These are phyloP conservation scores for Claviceps sp. DNA, from an alignment of 2,329 filamentous ascomycete genomes.

Conservation along the genomic window DNA sequence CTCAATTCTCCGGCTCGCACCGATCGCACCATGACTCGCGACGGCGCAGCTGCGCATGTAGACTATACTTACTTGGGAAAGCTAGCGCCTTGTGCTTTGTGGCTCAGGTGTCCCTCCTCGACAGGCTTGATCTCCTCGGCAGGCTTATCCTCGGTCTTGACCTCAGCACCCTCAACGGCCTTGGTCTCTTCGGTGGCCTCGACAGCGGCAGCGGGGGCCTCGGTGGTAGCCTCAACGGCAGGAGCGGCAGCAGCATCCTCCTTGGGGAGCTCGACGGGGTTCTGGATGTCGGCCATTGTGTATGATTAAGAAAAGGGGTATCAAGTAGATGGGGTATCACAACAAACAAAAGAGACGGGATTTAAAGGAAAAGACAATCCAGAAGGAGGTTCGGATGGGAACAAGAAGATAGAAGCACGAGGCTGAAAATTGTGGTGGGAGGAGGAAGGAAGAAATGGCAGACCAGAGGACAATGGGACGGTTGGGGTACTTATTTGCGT, in stretches of 20 bases:
- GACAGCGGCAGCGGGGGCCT: slow-evolving; percentile 20
- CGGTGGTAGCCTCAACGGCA: slow-evolving; percentile 12
- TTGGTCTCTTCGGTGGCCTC: slow-evolving; percentile 25
- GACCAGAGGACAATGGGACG: slow-evolving; percentile 14
- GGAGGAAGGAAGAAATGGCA: slow-evolving; percentile 15
- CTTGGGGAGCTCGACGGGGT: slow-evolving; percentile 39
- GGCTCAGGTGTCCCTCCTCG: slow-evolving; percentile 71
- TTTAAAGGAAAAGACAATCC: slow-evolving; percentile 24
- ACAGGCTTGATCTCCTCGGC: slow-evolving; percentile 49
- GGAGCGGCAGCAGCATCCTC: slow-evolving; percentile 35
- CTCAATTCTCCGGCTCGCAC: too few species aligned
- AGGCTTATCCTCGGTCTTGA: slow-evolving; percentile 28
- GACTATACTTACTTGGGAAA: slow-evolving; percentile 63
- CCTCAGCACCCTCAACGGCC: slow-evolving; percentile 22
- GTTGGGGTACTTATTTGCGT: slow-evolving; percentile 30
- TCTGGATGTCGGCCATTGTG: slow-evolving; percentile 63
- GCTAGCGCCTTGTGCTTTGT: slow-evolving; percentile 74
- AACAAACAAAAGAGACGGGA: slow-evolving; percentile 30
- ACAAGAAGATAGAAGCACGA: slow-evolving; percentile 10
- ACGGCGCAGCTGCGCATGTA: not conserved
- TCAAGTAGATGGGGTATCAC: slow-evolving; percentile 37
- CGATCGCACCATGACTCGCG: not conserved
- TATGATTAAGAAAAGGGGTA: slow-evolving; percentile 21
- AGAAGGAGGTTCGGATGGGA: slow-evolving; percentile 17
- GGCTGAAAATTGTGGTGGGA: slow-evolving; percentile 19